Base-by-base conservation (phyloP, 2,329 filamentous ascomycete genomes). In the Phialemonium atrogriseum region DNA sequence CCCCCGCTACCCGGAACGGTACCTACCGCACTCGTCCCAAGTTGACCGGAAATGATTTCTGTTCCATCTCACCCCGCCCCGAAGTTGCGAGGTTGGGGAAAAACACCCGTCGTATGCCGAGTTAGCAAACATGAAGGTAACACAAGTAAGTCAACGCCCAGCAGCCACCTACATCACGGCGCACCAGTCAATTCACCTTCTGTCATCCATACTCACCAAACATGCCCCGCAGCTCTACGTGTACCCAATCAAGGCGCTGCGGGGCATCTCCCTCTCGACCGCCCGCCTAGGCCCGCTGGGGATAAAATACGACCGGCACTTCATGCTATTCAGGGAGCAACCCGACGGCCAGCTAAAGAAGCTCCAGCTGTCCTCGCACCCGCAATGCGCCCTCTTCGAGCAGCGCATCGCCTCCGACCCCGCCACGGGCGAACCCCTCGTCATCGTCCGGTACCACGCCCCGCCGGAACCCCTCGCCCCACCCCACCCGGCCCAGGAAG, bases 231-330 rank as follows among this genome's bases (percentile, higher is more conserved):
- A 79, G 72, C 64, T 86, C 21, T 83, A 78, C 54, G 66, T 81
- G 28, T 84, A 86, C 51, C 80, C 82, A 24, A 77, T 86, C 57
- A 86, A 86, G 51, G 78, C 70, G 7, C 66, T 85, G n/a, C 72
- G 76, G 21, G 73, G 71, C 30, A 70, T 80, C 33, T 53, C 64
- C 12, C 57, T 85, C 19, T 37, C 60, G 5, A 53, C 58, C 1
- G 66, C 77, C 4, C 54, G 56, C n/a, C 54, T 84, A 27, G 71
- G 69, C 5, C 61, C 64, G n/a, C 68, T 75, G 40, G 80, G 81
- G 10, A 63, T 84, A 43, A 59, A 62, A 24, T 60, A 81, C 49
- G 82, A 87, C 57, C 71, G 82, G 8, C 64, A 65, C 20, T 86
- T 84, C 55, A 83, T 86, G 73, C 67, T 86, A 4, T 67, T 75